Evolutionary conservation across 1,284 basidiomycete species (phyloP), one percentile per base, ranked within the genome.

Genomic region (Omphalotus olearius): DNA sequence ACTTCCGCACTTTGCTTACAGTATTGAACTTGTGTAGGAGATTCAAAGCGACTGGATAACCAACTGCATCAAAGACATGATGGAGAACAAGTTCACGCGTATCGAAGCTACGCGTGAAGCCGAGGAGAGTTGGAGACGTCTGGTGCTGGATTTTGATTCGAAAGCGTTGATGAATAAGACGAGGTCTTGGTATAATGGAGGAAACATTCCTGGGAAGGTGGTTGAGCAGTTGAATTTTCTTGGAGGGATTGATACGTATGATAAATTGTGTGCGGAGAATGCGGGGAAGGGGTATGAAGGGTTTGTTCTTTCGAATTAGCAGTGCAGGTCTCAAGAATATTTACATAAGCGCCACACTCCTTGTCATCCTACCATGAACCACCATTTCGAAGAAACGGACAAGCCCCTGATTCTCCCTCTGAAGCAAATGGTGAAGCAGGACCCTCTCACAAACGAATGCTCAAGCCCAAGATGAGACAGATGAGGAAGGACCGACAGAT

Each of bases 11-110:
- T 45, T n/a, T 35, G 36, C 26, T n/a, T 5, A 28, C 18, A 37
- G n/a, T 33, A 30, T 17, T 40, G 6, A 25, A 3, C 28, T 2
- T n/a, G 4, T 10, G n/a, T 28, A 63, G 62, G 62, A 64, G 51
- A 33, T 60, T 13, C 60, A 64, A 55, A 55, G 59, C 6, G 58
- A 60, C 25, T 64, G 63, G 62, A 56, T 63, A n/a, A 46, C 55
- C 6, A 37, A 58, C 7, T 62, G 59, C 23, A 46, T 64, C 25
- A 23, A 38, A 3, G 47, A 62, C 48, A 55, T 63, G 40, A 53
- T 54, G 6, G 18, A 50, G 17, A 43, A 58, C 6, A 41, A 54
- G 1, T 36, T 57, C 17, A 58, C 60, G 0, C 53, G 58, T 25
- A 61, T 62, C 23, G 58, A 61, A 28, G 46, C 60, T 1, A 55